Percentiles rank a stretch among this genome's conserved stretches.
Evolutionary conservation across 371 early-diverging fungal species (phyloP).

Genomic region (Funneliformis caledonium): DNA sequence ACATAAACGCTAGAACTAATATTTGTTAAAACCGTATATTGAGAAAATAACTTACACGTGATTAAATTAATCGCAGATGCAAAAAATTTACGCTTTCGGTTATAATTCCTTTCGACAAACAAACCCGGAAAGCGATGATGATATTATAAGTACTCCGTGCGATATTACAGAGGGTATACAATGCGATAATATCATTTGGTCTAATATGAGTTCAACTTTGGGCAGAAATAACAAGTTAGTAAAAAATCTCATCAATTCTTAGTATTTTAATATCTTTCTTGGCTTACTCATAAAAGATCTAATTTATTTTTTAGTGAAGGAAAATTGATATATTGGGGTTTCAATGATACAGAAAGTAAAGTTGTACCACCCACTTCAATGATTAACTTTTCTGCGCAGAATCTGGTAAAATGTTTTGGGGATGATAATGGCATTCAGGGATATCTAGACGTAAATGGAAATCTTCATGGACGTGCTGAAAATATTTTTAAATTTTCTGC

Average conservation of each 20-base stretch:
- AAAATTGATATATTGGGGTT: constrained; percentile 13
- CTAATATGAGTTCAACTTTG: constrained; percentile 26
- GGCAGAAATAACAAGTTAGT: not conserved
- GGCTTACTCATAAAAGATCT: not conserved
- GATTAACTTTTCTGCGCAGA: not conserved
- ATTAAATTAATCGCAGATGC: not conserved
- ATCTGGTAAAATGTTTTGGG: constrained; percentile 17
- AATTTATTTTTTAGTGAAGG: not conserved
- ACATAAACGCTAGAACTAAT: not conserved
- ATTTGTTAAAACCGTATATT: not conserved
- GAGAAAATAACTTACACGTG: not conserved
- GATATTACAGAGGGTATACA: not conserved
- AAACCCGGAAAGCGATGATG: constrained; percentile 4
- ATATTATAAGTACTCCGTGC: not conserved
- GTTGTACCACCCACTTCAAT: not conserved
- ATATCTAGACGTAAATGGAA: constrained; percentile 26
- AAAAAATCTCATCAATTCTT: not conserved
- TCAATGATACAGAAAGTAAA: not conserved
- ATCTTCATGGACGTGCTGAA: not conserved
- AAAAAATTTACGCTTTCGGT: constrained; percentile 11
- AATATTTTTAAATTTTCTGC: not conserved
- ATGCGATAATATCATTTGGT: constrained; percentile 31
- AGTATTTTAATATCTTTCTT: not conserved
- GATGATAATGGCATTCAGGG: constrained; percentile 25
- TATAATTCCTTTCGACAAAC: constrained; percentile 29